Base-by-base conservation (phyloP, 306 rosid species). In the Corylus americana region DNA sequence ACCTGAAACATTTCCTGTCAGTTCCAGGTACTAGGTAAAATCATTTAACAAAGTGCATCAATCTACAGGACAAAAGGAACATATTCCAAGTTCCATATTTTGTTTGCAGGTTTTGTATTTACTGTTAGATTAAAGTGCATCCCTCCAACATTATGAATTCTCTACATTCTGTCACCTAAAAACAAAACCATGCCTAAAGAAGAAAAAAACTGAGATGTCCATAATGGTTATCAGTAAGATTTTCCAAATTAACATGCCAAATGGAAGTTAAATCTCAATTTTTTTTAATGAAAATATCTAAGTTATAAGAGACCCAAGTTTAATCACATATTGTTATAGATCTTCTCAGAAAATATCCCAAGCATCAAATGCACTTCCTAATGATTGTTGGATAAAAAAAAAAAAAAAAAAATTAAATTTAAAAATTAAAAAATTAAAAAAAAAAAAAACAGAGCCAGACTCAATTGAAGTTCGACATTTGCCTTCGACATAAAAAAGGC, bases 1-100 rank as follows among this genome's bases (percentile, higher is more conserved):
- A 78, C 75, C 83, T 27, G 84, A 83, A 14, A 82, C 51, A 82
- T 79, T 82, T 86, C 85, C 85, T 81, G 71, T 85, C 42, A 78
- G 64, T 81, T 71, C 75, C 83, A 25, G 78, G 79, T 76, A 79
- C 72, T 71, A 78, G 27, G 53, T 74, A 50, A 69, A 59, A 71
- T 69, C 50, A 55, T n/a, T 78, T 79, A 49, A 54, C 9, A 76
- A 11, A 67, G 62, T 25, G 75, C 76, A 70, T 85, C 54, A 64
- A 63, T 67, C 25, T 39, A 67, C 74, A 82, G 48, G 58, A 29
- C 3, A 35, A 17, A 59, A 48, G 55, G 27, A 64, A 74, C 57
- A 55, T 39, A 79, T 74, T 61, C 63, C 63, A 55, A 71, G 29
- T 59, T 53, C 53, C 48, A 58, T 31, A 67, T 39, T 5, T 51